These are phyloP conservation scores for Amanita pallidorosea DNA, from an alignment of 768 basidiomycete genomes.

Conservation along the genomic window DNA sequence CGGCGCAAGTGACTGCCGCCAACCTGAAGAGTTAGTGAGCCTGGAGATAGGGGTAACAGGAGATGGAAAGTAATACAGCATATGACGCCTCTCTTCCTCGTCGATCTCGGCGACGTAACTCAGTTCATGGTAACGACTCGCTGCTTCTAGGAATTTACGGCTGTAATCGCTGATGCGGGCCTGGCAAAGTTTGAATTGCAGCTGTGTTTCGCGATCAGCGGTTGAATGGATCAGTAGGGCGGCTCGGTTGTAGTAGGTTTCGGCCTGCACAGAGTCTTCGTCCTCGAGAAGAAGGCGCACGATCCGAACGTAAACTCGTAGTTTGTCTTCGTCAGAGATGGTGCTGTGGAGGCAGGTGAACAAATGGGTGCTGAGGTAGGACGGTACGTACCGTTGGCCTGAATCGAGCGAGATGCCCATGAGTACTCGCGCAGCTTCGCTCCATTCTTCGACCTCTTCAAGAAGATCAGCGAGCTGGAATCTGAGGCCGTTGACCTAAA, in stretches of 20 bases:
- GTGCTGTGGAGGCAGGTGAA: constrained; percentile 25
- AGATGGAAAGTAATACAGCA: constrained; percentile 53
- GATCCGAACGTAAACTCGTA: constrained; percentile 87
- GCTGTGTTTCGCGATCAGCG: constrained; percentile 65
- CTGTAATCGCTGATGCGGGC: constrained; percentile 90
- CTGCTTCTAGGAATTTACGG: constrained; percentile 90
- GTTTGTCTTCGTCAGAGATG: constrained; percentile 74
- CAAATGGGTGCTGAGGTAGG: constrained; percentile 3
- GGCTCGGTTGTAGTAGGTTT: constrained; percentile 95
- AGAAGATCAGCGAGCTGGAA: constrained; percentile 88
- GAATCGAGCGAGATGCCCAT: constrained; percentile 91
- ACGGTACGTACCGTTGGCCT: constrained; percentile 58
- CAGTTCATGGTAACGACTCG: constrained; percentile 87
- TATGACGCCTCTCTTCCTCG: constrained; percentile 83
- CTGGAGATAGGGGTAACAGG: background rate
- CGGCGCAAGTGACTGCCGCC: constrained; percentile 92
- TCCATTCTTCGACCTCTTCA: constrained; percentile 89
- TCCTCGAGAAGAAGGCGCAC: constrained; percentile 92
- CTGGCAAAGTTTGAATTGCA: constrained; percentile 87
- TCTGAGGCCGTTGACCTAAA: constrained; percentile 70
- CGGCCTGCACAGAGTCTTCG: constrained; percentile 95
- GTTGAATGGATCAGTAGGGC: constrained; percentile 79
- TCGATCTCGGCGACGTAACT: constrained; percentile 88
- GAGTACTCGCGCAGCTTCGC: constrained; percentile 82
- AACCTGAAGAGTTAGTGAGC: constrained; percentile 2